Conservation (phyloP, 1,139 yeast genomes). For the Groenewaldozyma auringiensis region DNA sequence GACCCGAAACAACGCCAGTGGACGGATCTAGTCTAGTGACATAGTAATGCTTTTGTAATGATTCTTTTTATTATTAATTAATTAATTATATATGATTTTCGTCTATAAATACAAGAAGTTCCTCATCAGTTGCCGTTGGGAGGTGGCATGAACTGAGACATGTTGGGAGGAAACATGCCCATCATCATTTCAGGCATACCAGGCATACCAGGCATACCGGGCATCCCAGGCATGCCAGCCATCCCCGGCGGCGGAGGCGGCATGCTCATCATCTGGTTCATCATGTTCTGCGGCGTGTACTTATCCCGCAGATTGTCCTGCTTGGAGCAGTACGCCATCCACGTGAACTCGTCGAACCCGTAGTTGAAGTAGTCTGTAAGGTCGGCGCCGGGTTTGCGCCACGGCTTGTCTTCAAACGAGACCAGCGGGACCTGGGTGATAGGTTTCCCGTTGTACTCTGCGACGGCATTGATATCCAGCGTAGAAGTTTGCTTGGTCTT, state of each 20-base stretch:
- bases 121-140: too few relatives aligned
- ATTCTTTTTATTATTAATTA: background rate
- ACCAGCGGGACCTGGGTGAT: conserved; percentile 78
- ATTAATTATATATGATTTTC: conserved; percentile 4
- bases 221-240: conserved; percentile 20
- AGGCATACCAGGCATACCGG: conserved; percentile 11
- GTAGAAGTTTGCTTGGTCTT: conserved; percentile 21
- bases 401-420: conserved; percentile 84
- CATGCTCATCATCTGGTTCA: conserved; percentile 25
- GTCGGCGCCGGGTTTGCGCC: conserved; percentile 98
- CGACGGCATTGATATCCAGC: conserved; percentile 73
- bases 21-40: conserved; percentile 3
- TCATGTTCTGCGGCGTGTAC: conserved; percentile 50
- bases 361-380: conserved; percentile 88
- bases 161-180: conserved; percentile 21
- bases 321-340: conserved; percentile 88
- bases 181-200: conserved; percentile 22
- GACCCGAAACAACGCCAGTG: conserved; percentile 7
- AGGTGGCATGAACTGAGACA: conserved; percentile 18
- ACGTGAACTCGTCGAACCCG: conserved; percentile 92
- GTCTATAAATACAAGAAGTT: background rate
- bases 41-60: background rate
- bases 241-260: conserved; percentile 22
- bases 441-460: conserved; percentile 74
- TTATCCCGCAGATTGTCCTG: conserved; percentile 78